These are phyloP conservation scores for Camellia lanceoleosa DNA, from an alignment of 148 eudicot species.

Conservation along the genomic window DNA sequence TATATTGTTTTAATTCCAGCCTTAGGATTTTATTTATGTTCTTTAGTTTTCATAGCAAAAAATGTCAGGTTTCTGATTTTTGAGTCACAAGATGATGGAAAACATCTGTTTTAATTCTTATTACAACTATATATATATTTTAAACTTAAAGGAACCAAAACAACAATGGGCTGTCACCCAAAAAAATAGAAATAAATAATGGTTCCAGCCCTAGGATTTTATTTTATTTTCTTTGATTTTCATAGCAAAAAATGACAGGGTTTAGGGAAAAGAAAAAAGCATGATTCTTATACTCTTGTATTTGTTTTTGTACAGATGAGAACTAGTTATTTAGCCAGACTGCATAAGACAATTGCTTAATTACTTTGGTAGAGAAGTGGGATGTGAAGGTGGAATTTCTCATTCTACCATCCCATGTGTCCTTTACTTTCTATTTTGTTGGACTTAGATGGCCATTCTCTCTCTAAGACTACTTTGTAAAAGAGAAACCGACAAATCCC, in stretches of 20 bases:
- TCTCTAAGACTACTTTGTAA: constrained; percentile 43
- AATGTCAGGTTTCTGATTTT: not conserved
- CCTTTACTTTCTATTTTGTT: constrained; percentile 12
- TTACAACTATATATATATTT: not conserved
- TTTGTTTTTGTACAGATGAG: no score
- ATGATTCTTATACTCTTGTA: no score
- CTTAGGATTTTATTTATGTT: no score
- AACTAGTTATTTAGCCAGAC: no score
- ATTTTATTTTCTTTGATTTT: not conserved
- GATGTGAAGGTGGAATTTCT: not conserved
- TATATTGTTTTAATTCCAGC: no score
- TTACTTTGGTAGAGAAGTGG: not conserved
- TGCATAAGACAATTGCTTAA: no score
- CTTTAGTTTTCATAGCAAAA: no score
- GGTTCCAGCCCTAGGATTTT: not conserved
- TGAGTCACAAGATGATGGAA: not conserved
- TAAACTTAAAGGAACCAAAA: not conserved
- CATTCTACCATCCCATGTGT: no score
- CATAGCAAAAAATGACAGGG: not conserved
- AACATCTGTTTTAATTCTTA: not conserved
- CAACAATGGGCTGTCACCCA: not conserved
- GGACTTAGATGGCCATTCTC: constrained; percentile 53
- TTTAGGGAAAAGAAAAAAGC: no score
- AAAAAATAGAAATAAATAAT: no score
- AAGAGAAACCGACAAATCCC: constrained; percentile 32